Base-by-base conservation (phyloP, 1,284 basidiomycete species). In the Hypsizygus ulmarius region DNA sequence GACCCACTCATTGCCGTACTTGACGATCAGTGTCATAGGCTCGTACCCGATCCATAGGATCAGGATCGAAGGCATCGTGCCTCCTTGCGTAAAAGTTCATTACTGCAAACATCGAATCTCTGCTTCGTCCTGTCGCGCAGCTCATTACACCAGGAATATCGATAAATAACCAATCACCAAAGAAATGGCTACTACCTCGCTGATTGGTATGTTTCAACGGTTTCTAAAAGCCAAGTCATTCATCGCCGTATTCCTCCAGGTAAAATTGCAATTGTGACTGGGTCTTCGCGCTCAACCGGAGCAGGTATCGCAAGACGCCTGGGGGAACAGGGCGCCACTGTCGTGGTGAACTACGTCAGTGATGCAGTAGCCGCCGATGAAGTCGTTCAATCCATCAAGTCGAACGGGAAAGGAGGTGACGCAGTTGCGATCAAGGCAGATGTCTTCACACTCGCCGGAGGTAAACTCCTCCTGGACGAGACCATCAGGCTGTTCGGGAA, bases 211-310 rank as follows among this genome's bases (percentile, higher is more conserved):
- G 21, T 25, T n/a, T n/a, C 21, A 25, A 25, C 21, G 3, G 4
- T 25, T 7, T 25, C 21, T 25, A 7, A 25, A 25, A 25, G 21
- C 21, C 21, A 25, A 7, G 7, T 7, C 21, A 7, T 25, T 25
- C 21, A 25, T 7, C 4, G 7, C n/a, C n/a, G 21, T 25, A 25
- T 25, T 15, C n/a, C 30, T 9, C 7, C n/a, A 68, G 74, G 72
- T 42, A 80, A 78, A 64, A 72, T 78, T 15, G 78, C 78, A 15
- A 61, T 82, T 40, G 71, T 83, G 29, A 82, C 81, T 9, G 79
- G 81, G 32, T 81, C 78, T 4, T 81, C 81, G 18, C 74, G 78
- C 15, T 75, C 73, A 12, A 82, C 80, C 33, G 81, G 81, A 27
- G 79, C 79, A 1, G 70, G 77, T 12, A 73, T 82, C 45, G 80